Percentiles rank a stretch among this genome's conserved stretches.
Conservation (phyloP, 805 yeast genomes). For the Metschnikowia borealis region DNA sequence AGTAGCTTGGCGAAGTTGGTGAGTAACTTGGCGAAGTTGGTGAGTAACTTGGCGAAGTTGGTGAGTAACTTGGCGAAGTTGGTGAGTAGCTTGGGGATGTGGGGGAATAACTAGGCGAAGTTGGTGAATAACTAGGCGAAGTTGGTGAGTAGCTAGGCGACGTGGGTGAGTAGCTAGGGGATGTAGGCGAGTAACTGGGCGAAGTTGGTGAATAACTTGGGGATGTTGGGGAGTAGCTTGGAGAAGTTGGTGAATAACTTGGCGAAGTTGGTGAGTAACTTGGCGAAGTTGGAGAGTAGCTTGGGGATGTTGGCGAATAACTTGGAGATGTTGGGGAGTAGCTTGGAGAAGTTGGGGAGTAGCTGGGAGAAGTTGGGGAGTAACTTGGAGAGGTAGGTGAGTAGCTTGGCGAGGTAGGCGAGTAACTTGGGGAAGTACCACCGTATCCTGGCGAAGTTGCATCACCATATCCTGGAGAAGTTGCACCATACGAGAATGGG, state of each 20-base stretch:
- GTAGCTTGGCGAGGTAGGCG: constrained; percentile 33
- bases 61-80: constrained; percentile 27
- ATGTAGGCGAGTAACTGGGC: constrained; percentile 55
- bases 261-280: constrained; percentile 78
- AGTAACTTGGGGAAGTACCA: constrained; percentile 23
- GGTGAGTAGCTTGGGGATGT: constrained; percentile 27
- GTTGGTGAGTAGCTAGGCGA: constrained; percentile 25
- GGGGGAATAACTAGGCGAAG: constrained; percentile 25
- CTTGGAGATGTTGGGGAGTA: constrained; percentile 66
- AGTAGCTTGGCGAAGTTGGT: constrained; percentile 25
- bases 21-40: constrained; percentile 27
- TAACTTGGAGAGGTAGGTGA: constrained; percentile 71
- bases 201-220: constrained; percentile 69
- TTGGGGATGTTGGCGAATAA: constrained; percentile 77
- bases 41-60: constrained; percentile 25
- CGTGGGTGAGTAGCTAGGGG: constrained; percentile 23
- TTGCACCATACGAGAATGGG: constrained; percentile 50
- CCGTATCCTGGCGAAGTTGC: constrained; percentile 44
- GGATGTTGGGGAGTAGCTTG: constrained; percentile 62
- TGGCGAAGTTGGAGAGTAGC: constrained; percentile 77
- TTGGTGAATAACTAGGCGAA: constrained; percentile 18
- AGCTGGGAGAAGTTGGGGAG: constrained; percentile 69
- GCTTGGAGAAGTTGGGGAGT: constrained; percentile 55
- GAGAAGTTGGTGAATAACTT: constrained; percentile 73
- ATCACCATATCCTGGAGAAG: constrained; percentile 52